Evolutionary conservation across 176 grass and related monocot species (phyloP).

Genomic region (Oryza nivara): DNA sequence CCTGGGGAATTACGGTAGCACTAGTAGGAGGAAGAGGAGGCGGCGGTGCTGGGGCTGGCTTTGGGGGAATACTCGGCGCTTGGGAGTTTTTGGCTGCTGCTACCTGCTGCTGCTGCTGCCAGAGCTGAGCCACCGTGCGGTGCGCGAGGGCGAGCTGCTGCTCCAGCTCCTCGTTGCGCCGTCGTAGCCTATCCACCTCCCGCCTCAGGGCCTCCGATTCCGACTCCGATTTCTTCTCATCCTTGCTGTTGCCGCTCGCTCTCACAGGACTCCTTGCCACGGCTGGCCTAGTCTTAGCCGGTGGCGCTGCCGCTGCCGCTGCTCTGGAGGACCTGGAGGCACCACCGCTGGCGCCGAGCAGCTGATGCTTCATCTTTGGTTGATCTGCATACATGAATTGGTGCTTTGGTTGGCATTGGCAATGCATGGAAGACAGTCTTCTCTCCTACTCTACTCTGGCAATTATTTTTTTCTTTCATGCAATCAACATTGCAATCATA

Average conservation of each 20-base stretch:
- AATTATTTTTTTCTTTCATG: no score
- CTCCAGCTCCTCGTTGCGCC: slow-evolving; percentile 49
- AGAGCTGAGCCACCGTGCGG: slow-evolving; percentile 28
- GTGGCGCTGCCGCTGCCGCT: not conserved
- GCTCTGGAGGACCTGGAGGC: slow-evolving; percentile 26
- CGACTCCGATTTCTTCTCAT: slow-evolving; percentile 14
- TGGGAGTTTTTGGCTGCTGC: no score
- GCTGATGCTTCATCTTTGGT: slow-evolving; percentile 61
- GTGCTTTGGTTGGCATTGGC: not conserved
- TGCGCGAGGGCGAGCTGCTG: slow-evolving; percentile 39
- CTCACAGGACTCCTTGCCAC: slow-evolving; percentile 25
- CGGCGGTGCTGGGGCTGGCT: not conserved
- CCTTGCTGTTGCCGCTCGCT: slow-evolving; percentile 18
- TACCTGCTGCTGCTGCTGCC: not conserved
- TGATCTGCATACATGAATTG: not conserved
- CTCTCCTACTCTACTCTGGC: no score
- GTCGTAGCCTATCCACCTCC: slow-evolving; percentile 63
- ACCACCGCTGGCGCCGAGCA: not conserved
- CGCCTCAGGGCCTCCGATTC: slow-evolving; percentile 47
- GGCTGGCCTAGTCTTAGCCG: not conserved
- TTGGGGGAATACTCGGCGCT: no score
- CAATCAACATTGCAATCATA: no score
- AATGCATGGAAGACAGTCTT: no score
- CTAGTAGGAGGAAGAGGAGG: no score
- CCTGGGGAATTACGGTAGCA: no score